A percentile compares a stretch with the other conserved stretches of the same genome.
Evolutionary conservation across 192 early-diverging fungal species (phyloP).

Genomic region (Mortierella claussenii): DNA sequence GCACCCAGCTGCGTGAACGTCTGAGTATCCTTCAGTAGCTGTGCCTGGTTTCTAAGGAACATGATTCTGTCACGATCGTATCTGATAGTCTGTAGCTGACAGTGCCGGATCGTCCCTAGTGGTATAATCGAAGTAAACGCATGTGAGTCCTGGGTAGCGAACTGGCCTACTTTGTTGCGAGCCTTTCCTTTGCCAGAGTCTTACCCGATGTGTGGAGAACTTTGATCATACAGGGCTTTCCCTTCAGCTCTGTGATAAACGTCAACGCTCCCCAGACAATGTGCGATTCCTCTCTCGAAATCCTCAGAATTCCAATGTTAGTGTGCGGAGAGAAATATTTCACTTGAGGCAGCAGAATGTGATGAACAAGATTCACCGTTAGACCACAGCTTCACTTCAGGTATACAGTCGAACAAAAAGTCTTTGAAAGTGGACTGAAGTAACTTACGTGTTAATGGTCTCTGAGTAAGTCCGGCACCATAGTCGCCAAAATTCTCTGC

Average conservation of each 20-base stretch:
- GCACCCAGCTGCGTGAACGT: conserved; percentile 32
- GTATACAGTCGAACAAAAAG: too few relatives aligned
- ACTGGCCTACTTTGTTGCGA: too few relatives aligned
- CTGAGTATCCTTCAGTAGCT: conserved; percentile 37
- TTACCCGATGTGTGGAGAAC: conserved; percentile 59
- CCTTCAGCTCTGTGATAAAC: conserved; percentile 57
- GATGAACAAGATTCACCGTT: too few relatives aligned
- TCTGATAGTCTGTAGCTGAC: conserved; percentile 53
- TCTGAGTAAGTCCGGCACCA: conserved; percentile 47
- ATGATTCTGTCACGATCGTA: conserved; percentile 57
- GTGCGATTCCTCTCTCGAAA: conserved; percentile 56
- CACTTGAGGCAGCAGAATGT: too few relatives aligned
- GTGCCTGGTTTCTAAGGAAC: conserved; percentile 41
- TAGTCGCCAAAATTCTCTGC: conserved; percentile 61
- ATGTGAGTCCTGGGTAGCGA: too few relatives aligned
- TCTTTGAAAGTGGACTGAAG: too few relatives aligned
- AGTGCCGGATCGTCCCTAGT: conserved; percentile 54
- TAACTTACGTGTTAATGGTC: conserved; percentile 52
- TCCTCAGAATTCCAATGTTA: conserved; percentile 57
- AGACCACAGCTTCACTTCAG: too few relatives aligned
- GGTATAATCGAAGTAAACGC: background rate
- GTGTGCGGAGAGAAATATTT: conserved; percentile 63
- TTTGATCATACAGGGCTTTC: conserved; percentile 47
- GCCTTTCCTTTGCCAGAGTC: too few relatives aligned
- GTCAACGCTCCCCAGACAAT: conserved; percentile 59